Conservation (phyloP, 345 rosid species). For the Eucalyptus rudis region DNA sequence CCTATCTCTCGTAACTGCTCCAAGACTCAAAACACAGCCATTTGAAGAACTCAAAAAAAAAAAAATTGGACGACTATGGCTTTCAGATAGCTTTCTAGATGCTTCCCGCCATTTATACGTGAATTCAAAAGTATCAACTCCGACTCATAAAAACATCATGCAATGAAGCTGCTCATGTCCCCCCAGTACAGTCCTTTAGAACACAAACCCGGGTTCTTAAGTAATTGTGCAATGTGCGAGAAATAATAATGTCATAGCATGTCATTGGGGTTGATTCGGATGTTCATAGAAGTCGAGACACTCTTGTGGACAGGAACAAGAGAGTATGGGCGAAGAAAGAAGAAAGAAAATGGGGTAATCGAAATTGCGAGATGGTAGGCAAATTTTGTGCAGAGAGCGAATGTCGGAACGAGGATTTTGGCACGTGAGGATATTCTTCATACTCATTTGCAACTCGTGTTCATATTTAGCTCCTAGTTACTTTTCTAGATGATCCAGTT, state of each 20-base stretch:
- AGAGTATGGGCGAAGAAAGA: background rate
- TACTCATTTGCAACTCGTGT: background rate
- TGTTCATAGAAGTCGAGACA: background rate
- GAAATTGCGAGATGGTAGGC: background rate
- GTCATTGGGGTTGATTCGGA: background rate
- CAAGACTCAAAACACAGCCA: background rate
- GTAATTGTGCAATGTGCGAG: too few relatives aligned
- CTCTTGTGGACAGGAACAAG: background rate
- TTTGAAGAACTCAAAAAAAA: background rate
- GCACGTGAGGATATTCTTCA: constrained; percentile 6
- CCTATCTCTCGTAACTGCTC: background rate
- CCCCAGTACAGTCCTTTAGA: rapidly evolving
- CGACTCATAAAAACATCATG: background rate
- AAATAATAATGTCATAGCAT: too few relatives aligned
- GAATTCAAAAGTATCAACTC: background rate
- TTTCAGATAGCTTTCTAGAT: background rate
- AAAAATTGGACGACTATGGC: background rate
- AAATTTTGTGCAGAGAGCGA: background rate
- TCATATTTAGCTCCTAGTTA: background rate
- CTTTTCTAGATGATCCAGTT: background rate
- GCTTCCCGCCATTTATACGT: background rate
- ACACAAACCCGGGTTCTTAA: background rate
- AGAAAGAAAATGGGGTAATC: background rate
- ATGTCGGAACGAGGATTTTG: constrained; percentile 1
- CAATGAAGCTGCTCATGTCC: background rate